Conservation (phyloP, 495 filamentous ascomycete species). For the Clohesyomyces aquaticus region DNA sequence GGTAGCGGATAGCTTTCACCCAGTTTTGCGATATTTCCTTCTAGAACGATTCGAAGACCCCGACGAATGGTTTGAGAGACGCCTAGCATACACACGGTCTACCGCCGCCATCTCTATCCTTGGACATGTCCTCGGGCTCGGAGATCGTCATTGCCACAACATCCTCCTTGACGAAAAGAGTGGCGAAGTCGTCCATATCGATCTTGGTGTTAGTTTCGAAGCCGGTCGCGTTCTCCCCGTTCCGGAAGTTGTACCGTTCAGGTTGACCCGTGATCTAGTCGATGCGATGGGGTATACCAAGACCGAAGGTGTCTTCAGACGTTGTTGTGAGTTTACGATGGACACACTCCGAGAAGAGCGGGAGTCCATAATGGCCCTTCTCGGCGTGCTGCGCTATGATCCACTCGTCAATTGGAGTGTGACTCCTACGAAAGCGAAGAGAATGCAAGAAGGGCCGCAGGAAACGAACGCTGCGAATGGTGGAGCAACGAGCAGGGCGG, state of each 20-base stretch:
- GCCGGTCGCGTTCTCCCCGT: conserved; percentile 90
- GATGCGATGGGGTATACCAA: conserved; percentile 96
- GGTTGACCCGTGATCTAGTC: conserved; percentile 91
- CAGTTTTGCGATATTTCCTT: conserved; percentile 97
- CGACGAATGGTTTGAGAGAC: conserved; percentile 89
- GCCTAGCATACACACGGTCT: conserved; percentile 86
- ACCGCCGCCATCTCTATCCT: conserved; percentile 95
- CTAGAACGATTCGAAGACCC: conserved; percentile 92
- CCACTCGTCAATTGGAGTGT: conserved; percentile 95
- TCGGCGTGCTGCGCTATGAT: conserved; percentile 94
- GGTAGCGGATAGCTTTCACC: conserved; percentile 79
- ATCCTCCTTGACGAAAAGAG: conserved; percentile 89
- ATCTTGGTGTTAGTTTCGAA: conserved; percentile 94
- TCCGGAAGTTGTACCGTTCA: conserved; percentile 93
- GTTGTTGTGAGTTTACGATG: conserved; percentile 96
- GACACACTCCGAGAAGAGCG: conserved; percentile 90
- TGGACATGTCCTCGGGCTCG: conserved; percentile 90
- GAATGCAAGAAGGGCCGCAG: conserved; percentile 66
- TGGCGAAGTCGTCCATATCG: conserved; percentile 95
- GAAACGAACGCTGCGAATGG: conserved; percentile 56
- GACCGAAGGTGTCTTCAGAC: conserved; percentile 92
- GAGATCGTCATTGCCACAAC: conserved; percentile 94
- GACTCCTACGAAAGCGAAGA: conserved; percentile 81
- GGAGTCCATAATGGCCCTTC: conserved; percentile 94
- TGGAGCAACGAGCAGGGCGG: conserved; percentile 23